These are phyloP conservation scores for Lichenothelia convexa DNA, from an alignment of 495 filamentous ascomycete genomes.

Conservation along the genomic window DNA sequence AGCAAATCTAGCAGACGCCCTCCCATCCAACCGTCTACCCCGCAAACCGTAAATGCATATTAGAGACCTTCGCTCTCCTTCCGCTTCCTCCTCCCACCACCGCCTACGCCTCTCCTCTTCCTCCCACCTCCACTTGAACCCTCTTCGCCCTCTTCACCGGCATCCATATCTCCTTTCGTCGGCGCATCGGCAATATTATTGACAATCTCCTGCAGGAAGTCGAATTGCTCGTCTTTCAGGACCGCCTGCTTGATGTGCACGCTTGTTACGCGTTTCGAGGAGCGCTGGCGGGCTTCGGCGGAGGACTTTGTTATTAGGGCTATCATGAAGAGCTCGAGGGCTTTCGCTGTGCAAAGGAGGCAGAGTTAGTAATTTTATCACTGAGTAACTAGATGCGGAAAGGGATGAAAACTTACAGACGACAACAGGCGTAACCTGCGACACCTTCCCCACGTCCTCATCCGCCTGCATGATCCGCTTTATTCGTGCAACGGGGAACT, in stretches of 20 bases:
- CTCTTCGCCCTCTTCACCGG: constrained; percentile 29
- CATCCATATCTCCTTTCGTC: constrained; percentile 31
- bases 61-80: constrained; percentile 20
- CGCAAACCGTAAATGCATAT: no score
- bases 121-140: constrained; percentile 25
- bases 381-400: no score
- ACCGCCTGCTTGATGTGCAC: constrained; percentile 83
- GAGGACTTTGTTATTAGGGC: constrained; percentile 74
- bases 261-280: constrained; percentile 75
- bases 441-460: constrained; percentile 96
- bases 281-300: constrained; percentile 58
- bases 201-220: constrained; percentile 87
- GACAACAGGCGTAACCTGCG: constrained; percentile 86
- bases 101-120: constrained; percentile 35
- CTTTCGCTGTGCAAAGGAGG: constrained; percentile 38
- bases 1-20: no score
- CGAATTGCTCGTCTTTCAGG: constrained; percentile 67
- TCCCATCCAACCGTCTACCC: no score
- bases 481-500: constrained; percentile 93
- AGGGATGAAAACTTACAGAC: constrained; percentile 46
- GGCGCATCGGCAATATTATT: constrained; percentile 63
- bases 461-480: constrained; percentile 99
- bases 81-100: constrained; percentile 17
- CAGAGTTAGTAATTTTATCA: constrained; percentile 4
- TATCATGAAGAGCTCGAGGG: constrained; percentile 95